Evolutionary conservation across 768 basidiomycete species (phyloP), one percentile per base, ranked within the genome.

Genomic region (Russula emetica): DNA sequence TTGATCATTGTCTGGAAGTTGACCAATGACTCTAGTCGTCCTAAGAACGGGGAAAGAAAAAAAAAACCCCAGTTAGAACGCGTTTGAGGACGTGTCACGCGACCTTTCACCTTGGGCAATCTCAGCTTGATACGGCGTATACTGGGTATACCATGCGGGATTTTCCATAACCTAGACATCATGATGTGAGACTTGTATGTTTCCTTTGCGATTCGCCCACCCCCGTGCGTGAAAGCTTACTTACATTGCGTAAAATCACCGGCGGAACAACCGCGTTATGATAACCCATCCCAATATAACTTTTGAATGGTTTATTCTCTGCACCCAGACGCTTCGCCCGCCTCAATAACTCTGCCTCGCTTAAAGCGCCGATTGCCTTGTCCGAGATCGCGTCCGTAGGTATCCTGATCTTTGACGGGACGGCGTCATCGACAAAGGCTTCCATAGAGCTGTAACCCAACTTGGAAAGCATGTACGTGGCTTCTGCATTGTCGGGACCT

Each of bases 261-360:
- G 92, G 90, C n/a, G 95, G 95, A 5, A 96, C 91, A 52, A 96
- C 92, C 3, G 94, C 93, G 68, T 87, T 87, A 72, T 95, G 92
- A 76, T 97, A 99, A 10, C 97, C 96, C 93, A 98, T 94, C 40
- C 97, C 97, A 72, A 98, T 99, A 75, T 94, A 98, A 71, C 87
- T 95, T 79, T 88, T 91, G 75, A 88, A 89, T 6, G 83, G 78
- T 75, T 87, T 84, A 76, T 99, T 98, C 72, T 83, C 79, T 18
- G 72, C 76, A n/a, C 86, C 94, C 11, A 98, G 77, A 69, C 82
- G 82, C 72, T 86, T 87, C 0, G 91, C 94, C 59, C 90, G 79
- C 22, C 78, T 76, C 60, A 87, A 78, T 47, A 99, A 80, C 76
- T 98, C 88, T 1, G 88, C 84, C 76, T 99, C 97, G 73, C 91